Evolutionary conservation across 1,139 yeast genomes (phyloP), one percentile per base, ranked within the genome.

Genomic region (Suhomyces ambrosiae): DNA sequence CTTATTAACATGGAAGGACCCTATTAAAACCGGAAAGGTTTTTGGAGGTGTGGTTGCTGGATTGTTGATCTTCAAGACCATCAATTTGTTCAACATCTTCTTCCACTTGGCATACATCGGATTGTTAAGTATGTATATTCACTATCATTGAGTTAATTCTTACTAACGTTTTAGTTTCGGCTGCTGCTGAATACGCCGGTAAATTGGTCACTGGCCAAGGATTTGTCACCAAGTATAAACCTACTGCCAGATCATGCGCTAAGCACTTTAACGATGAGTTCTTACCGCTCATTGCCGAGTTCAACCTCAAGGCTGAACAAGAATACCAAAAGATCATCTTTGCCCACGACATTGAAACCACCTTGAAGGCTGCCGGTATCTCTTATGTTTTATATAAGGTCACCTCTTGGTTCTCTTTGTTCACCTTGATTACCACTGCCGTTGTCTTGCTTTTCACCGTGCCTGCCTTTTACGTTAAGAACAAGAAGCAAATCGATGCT

Each of bases 1-100:
- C 49, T 67, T 89, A 49, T 70, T 90, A 46, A 80, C 90, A 48
- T 90, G 97, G 97, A 74, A 78, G 52, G 77, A 87, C 58, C 96
- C 97, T 27, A 67, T 75, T 47, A 73, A 75, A 54, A 82, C 96
- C 40, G 97, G 86, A 45, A 81, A 82, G 54, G 79, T 84, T 28
- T 79, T 89, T 50, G 95, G 85, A 35, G 74, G 81, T 33, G 64
- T 82, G 38, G 56, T 90, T 32, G 66, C 73, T 24, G 68, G 75
- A 16, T 71, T 90, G 56, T 54, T 85, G 44, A 66, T 85, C 25
- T 60, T 87, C 56, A 85, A 87, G 62, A 79, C 74, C 45, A 80
- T 87, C 53, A 82, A 86, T 61, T 63, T 88, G 52, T 60, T 86
- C 55, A 80, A 86, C 47, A 67, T 85, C 46, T 68, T 84, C 54